These are phyloP conservation scores for Rauvolfia tetraphylla DNA, from an alignment of 257 asterid species.

Conservation along the genomic window DNA sequence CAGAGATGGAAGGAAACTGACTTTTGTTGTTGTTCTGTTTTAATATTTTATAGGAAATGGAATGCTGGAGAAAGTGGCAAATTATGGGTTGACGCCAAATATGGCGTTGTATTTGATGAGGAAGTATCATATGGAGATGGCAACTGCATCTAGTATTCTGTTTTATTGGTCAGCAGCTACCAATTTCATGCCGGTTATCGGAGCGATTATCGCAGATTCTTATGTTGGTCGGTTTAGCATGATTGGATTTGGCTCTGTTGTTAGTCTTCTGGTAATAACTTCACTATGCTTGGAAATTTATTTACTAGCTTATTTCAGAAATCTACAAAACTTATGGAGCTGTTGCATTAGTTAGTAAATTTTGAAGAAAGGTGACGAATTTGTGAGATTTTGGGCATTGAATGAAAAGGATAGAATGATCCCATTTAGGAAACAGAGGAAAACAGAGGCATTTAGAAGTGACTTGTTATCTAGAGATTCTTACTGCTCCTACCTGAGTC, in stretches of 20 bases:
- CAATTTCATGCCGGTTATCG: conserved; percentile 54
- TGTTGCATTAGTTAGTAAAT: background rate
- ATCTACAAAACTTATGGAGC: background rate
- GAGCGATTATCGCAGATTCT: conserved; percentile 70
- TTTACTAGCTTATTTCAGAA: background rate
- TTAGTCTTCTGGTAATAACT: conserved; percentile 51
- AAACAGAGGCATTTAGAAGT: background rate
- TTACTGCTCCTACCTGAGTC: too few species aligned
- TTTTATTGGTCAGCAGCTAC: conserved; percentile 71
- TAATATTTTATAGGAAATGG: conserved; percentile 37
- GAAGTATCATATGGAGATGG: conserved; percentile 58
- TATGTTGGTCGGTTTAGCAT: conserved; percentile 59
- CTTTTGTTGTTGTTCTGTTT: background rate
- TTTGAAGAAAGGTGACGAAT: background rate
- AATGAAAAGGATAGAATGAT: background rate
- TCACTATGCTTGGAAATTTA: background rate
- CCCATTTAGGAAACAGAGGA: too few species aligned
- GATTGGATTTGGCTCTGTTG: conserved; percentile 61
- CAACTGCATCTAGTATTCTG: conserved; percentile 46
- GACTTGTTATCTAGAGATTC: background rate
- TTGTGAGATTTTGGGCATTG: background rate
- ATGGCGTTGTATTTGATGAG: conserved; percentile 41
- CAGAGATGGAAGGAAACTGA: background rate
- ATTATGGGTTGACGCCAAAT: conserved; percentile 32
- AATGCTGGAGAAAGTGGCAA: conserved; percentile 59